These are phyloP conservation scores for Calonectria multiphialidica DNA, from an alignment of 2,329 filamentous ascomycete species.

Conservation along the genomic window DNA sequence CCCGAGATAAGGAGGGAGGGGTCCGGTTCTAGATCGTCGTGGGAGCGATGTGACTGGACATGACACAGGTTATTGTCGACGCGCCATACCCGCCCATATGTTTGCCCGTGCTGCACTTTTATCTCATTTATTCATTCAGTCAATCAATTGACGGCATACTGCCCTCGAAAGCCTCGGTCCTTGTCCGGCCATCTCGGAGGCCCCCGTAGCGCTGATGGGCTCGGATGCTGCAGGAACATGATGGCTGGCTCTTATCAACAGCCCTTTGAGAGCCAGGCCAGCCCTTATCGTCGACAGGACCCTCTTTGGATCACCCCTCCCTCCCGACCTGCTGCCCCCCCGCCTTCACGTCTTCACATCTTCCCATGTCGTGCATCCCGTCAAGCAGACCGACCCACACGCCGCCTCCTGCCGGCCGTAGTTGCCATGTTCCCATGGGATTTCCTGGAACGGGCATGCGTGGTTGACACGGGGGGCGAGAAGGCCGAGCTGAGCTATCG, in stretches of 20 bases:
- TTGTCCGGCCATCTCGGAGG: not conserved
- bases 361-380: slow-evolving; percentile 23
- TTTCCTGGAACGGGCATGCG: not conserved
- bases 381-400: slow-evolving; percentile 19
- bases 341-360: not conserved
- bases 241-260: slow-evolving; percentile 16
- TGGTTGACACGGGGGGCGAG: not conserved
- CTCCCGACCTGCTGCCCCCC: not conserved
- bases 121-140: not conserved
- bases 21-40: not conserved
- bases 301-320: not conserved
- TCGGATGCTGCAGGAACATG: slow-evolving; percentile 23
- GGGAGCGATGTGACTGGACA: not conserved
- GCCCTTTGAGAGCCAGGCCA: not conserved
- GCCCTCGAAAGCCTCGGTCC: not conserved
- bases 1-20: slow-evolving; percentile 2
- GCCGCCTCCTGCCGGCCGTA: slow-evolving; percentile 16
- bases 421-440: not conserved
- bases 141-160: not conserved
- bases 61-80: not conserved
- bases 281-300: slow-evolving; percentile 5
- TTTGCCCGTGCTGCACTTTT: not conserved
- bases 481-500: not conserved
- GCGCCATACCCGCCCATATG: slow-evolving; percentile 25
- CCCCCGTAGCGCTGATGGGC: slow-evolving; percentile 2